A percentile compares a stretch with the other conserved stretches of the same genome.
Conservation (phyloP, 306 rosid species). For the Vigna mungo region DNA sequence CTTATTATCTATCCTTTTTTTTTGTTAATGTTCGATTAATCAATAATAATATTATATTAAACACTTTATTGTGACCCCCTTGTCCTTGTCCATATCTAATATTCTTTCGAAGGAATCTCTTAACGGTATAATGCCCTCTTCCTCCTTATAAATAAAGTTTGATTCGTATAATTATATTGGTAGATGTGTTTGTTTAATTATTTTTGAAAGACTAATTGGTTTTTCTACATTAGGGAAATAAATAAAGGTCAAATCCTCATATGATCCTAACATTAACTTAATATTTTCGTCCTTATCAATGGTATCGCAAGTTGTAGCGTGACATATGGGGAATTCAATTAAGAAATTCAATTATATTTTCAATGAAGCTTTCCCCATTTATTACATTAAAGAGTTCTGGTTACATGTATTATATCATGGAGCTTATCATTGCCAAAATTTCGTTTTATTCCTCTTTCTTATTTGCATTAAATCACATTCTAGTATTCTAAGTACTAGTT, state of each 20-base stretch:
- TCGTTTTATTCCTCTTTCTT: background rate
- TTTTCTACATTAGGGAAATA: constrained; percentile 21
- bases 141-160: background rate
- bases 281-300: constrained; percentile 4
- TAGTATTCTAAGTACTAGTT: background rate
- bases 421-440: constrained; percentile 3
- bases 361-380: background rate
- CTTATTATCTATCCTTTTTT: constrained; percentile 2
- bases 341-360: constrained; percentile 18
- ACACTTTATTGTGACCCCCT: constrained; percentile 42
- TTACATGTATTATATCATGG: background rate
- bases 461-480: background rate
- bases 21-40: constrained; percentile 41
- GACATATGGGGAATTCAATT: background rate
- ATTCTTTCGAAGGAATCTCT: constrained; percentile 59
- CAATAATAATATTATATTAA: constrained; percentile 9
- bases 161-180: background rate
- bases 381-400: constrained; percentile 8
- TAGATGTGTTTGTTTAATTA: background rate
- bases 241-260: constrained; percentile 11
- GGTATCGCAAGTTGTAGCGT: constrained; percentile 7
- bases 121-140: constrained; percentile 55
- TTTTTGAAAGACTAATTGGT: constrained; percentile 37
- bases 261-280: constrained; percentile 6
- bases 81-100: constrained; percentile 63